Conservation (phyloP, 345 rosid genomes). For the Xanthoceras sorbifolium region DNA sequence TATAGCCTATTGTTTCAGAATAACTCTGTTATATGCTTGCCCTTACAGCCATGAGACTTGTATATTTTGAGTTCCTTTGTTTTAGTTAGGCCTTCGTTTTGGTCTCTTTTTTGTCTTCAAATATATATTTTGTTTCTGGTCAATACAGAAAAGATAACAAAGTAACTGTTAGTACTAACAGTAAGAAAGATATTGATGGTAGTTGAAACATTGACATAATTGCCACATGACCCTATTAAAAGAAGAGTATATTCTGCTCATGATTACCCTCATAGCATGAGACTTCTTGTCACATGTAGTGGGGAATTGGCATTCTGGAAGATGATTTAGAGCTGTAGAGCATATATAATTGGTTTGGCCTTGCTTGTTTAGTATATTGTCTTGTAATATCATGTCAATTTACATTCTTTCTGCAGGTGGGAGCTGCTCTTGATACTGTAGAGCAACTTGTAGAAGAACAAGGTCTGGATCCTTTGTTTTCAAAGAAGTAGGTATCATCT, state of each 20-base stretch:
- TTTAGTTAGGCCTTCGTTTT: not conserved
- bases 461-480: constrained; percentile 59
- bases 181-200: not conserved
- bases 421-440: constrained; percentile 59
- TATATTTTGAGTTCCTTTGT: not conserved
- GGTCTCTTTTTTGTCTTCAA: not conserved
- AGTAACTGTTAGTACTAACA: not conserved
- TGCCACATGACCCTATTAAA: not conserved
- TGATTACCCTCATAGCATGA: not conserved
- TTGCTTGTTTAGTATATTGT: constrained; percentile 3
- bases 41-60: not conserved
- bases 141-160: not conserved
- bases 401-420: constrained; percentile 47
- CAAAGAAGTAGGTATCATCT: constrained; percentile 60
- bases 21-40: not conserved
- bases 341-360: not conserved
- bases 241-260: not conserved
- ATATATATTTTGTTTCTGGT: not conserved
- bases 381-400: not conserved
- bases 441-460: constrained; percentile 82
- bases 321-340: not conserved
- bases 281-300: not conserved
- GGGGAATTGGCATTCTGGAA: not conserved
- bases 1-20: not conserved
- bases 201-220: not conserved